Base-by-base conservation (phyloP, 1,139 yeast genomes). In the Yamadazyma blattariae region DNA sequence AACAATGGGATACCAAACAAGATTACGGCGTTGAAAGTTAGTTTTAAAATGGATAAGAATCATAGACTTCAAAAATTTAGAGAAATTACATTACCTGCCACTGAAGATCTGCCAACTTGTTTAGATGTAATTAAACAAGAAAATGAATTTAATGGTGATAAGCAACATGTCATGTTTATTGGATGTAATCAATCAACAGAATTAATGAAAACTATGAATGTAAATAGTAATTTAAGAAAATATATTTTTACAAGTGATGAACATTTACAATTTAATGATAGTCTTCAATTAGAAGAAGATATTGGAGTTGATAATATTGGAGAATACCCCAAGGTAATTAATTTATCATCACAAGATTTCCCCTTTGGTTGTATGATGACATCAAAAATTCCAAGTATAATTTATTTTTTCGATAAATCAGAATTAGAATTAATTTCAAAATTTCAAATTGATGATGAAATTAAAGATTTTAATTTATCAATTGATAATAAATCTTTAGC, bases 1-100 rank as follows among this genome's bases (percentile, higher is more conserved):
- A 82, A 77, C 51, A 71, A 87, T 52, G 97, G 96, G 29, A 79
- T 89, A 37, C 86, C 92, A 30, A 90, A 90, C 59, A 88, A 85
- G 56, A 67, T 90, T 48, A 79, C 89, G n/a, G 88, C 84, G 13
- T 60, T 82, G 31, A 66, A 75, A 38, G 66, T 84, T 37, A 74
- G 75, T 48, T 79, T 79, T 54, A 63, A 82, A 41, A 65, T 69
- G 25, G 75, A 70, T 43, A 74, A 77, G 44, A 52, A 46, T 19
- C 72, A 79, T 40, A 69, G 75, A 28, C 56, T 83, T 37, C 83
- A 78, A 50, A 64, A 78, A 46, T 79, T 72, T 49, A 64, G 88
- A 42, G 92, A 84, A 49, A 70, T 81, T 45, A 68, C 72, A 1
- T 59, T 84, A 41, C 78, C 79, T 6, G 65, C 75, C 12, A 71